Evolutionary conservation across 2,329 filamentous ascomycete genomes (phyloP).

Genomic region (Waltergamsia citrina): DNA sequence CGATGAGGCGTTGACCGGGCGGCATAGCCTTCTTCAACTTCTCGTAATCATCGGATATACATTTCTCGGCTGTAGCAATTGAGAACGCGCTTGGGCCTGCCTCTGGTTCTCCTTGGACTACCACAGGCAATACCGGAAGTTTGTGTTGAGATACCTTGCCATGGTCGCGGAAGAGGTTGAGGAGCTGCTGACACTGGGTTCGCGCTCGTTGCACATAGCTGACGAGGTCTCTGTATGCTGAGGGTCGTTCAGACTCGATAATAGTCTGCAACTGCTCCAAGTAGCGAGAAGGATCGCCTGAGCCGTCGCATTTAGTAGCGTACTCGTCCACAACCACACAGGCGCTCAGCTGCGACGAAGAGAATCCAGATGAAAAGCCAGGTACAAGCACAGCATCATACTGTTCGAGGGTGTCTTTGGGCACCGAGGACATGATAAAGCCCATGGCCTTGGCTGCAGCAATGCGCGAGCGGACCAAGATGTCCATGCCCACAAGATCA

Average conservation of each 20-base stretch:
- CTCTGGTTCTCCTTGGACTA: conserved; percentile 88
- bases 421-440: conserved; percentile 68
- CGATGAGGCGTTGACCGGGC: conserved; percentile 78
- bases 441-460: conserved; percentile 81
- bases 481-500: conserved; percentile 84
- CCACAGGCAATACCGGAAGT: conserved; percentile 73
- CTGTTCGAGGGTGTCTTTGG: conserved; percentile 48
- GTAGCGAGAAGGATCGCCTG: conserved; percentile 40
- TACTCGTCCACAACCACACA: conserved; percentile 85
- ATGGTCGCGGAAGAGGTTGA: conserved; percentile 87
- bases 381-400: conserved; percentile 59
- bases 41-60: conserved; percentile 78
- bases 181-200: conserved; percentile 80
- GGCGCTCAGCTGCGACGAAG: conserved; percentile 77
- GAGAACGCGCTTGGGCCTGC: conserved; percentile 92
- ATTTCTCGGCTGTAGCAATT: conserved; percentile 77
- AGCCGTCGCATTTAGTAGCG: conserved; percentile 46
- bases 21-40: conserved; percentile 81
- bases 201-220: conserved; percentile 83
- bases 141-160: conserved; percentile 69
- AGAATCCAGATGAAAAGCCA: conserved; percentile 62
- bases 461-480: conserved; percentile 81
- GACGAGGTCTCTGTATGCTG: conserved; percentile 81
- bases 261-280: conserved; percentile 60
- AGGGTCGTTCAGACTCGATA: conserved; percentile 71